Evolutionary conservation across 2,329 filamentous ascomycete species (phyloP), one percentile per base, ranked within the genome.

Genomic region (Colletotrichum sublineola): DNA sequence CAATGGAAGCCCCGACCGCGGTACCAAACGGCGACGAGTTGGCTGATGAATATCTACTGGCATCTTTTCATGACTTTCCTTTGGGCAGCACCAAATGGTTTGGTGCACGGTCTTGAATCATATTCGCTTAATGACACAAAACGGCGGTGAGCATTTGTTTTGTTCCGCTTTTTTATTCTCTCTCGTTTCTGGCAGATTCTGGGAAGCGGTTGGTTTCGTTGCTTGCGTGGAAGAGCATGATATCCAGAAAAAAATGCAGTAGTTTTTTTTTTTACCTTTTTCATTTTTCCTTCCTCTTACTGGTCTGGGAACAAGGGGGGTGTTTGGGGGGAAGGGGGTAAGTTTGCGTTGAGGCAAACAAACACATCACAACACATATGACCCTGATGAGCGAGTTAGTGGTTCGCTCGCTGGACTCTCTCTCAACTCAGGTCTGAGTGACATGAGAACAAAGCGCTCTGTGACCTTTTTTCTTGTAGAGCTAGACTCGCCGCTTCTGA

Each of bases 11-110:
- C 76, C 78, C 0, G 74, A 75, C 58, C 77, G 77, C 38, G 79
- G 78, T 40, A 75, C 74, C 15, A 86, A 86, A 78, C 79, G 84
- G 33, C 79, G 84, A 40, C 82, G 84, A 9, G 73, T 83, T 52
- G 78, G 50, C 42, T 73, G 33, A 71, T 12, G 2, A 42, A 11
- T 15, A 24, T 9, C 20, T 20, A 38, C 24, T 48, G n/a, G 52
- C 14, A 12, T 14, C 33, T 12, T 29, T 44, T 65, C 48, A 73
- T 42, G 67, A 61, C 53, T 65, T 65, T 65, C 20, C 48, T 58
- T 63, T 29, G 44, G 40, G n/a, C 63, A 44, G 33, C 55, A 60
- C 44, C 63, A 15, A 24, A 11, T 38, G 14, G 46, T 20, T 33
- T 53, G 58, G 46, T 62, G 53, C 5, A 64, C 29, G 57, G 57